Evolutionary conservation across 2,329 filamentous ascomycete species (phyloP), one percentile per base, ranked within the genome.

Genomic region (Teratosphaeriaceae sp.): DNA sequence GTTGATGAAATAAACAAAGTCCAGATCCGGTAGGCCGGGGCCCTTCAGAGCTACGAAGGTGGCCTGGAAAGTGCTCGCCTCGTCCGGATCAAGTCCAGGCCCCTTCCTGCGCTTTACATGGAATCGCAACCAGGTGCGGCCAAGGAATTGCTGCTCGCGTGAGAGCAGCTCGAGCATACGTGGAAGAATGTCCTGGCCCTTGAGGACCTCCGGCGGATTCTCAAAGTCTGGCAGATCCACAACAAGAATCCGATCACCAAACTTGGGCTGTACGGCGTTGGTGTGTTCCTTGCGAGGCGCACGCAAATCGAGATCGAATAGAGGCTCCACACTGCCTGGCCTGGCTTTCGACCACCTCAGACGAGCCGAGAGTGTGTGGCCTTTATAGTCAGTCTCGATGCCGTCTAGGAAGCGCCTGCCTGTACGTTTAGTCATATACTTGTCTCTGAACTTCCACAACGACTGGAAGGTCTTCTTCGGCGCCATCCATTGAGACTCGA

Each of bases 171-270:
- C 51, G 9, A 47, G 41, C 46, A 59, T 68, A 6, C 54, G 44
- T 5, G 47, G 20, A 18, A 46, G 20, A 22, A 46, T 35, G 13
- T 44, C 24, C 24, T 43, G 40, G 49, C 12, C 56, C 44, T 38
- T 51, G 2, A 43, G 9, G 21, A 12, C 12, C 20, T 30, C 37
- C 1, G 49, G 50, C 4, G 49, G 51, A 2, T 43, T 50, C 2
- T 50, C 40, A 12, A 65, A 52, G 2, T 52, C 44, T 0, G 68
- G 66, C 1, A 65, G 40, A 2, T 60, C 56, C 2, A 72, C 44
- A 30, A 66, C 67, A 1, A 73, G 49, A 16, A 73, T 67, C 1
- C 69, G 61, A 44, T 70, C 61, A 3, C 61, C 62, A 23, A 59
- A 60, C 13, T 39, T 44, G 2, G 60, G 55, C 33, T 62, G 54